Base-by-base conservation (phyloP, 495 filamentous ascomycete species). In the Aspergillus diversus region DNA sequence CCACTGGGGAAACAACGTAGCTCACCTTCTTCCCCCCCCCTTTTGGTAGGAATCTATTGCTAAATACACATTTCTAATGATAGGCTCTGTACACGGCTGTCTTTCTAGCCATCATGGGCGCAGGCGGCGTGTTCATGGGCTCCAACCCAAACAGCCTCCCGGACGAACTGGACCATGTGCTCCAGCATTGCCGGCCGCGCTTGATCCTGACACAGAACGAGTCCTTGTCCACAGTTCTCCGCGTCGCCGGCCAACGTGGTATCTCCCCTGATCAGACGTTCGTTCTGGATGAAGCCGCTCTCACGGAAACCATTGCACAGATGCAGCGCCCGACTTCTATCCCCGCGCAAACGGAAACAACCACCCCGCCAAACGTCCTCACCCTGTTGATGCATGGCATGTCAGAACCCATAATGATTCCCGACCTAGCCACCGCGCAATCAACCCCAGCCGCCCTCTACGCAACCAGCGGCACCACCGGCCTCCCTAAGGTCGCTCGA, bases 1-100 rank as follows among this genome's bases (percentile, higher is more conserved):
- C 31, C 81, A 86, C 59, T 72, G 85, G 31, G 85, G 85, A 62
- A 89, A 89, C 59, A 82, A 82, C 64, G 82, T 84, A 55, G 63
- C 67, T 65, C 3, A 3, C 12, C 11, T 33, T 61, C 33, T 3
- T 37, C 15, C 8, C n/a, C n/a, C n/a, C n/a, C n/a, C n/a, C n/a
- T n/a, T n/a, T n/a, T n/a, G n/a, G n/a, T n/a, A n/a, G n/a, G n/a
- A n/a, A n/a, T n/a, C n/a, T n/a, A n/a, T n/a, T n/a, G n/a, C n/a
- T n/a, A n/a, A n/a, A n/a, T n/a, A n/a, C n/a, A n/a, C n/a, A n/a
- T n/a, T n/a, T n/a, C n/a, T n/a, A n/a, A n/a, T n/a, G n/a, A 57
- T 50, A 79, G 77, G 73, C 79, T 31, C 53, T 74, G 31, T 78
- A 80, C 57, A 71, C 78, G 12, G 69, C 75, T 33, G 64, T 80